Evolutionary conservation across 805 yeast genomes (phyloP), one percentile per base, ranked within the genome.

Genomic region (Wickerhamiella allomyrinae): DNA sequence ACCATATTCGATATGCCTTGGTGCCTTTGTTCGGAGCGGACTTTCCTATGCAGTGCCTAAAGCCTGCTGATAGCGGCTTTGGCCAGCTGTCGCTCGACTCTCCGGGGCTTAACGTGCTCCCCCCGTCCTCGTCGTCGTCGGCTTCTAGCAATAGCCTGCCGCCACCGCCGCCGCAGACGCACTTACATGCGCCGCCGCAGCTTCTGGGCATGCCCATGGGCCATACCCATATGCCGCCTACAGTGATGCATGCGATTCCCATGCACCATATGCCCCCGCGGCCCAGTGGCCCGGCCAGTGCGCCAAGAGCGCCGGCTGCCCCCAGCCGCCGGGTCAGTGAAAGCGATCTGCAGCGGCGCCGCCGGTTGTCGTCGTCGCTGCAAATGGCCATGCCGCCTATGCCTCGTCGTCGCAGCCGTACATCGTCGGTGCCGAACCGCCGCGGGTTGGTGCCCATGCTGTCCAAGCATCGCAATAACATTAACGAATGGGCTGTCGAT

Each of bases 11-110:
- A 44, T 80, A 66, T 56, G 74, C 81, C 17, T 62, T 86, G 49
- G 71, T 84, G 21, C 95, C 95, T 2, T 50, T 86, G 7, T 86
- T 86, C 61, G 95, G 95, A 2, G 59, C 63, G 1, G 69, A 64
- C 21, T 86, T 86, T 57, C 77, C 81, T 3, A 67, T 62, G 31
- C 62, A 67, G 43, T 79, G 86, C 53, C 61, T 77, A 37, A 61
- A 58, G 48, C 85, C 86, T 0, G 56, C 60, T 47, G 78, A 76
- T 46, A 62, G 62, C 8, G 83, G 82, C 0, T 79, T 74, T 60
- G 86, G 87, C 2, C 71, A 75, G 61, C 65, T 79, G 41, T 57
- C 67, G 53, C 51, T 63, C 43, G 31, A 49, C 44, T 5, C 29
- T 20, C 22, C 41, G 34, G 52, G 47, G 24, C 44, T 48, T 25